Base-by-base conservation (phyloP, 2,329 filamentous ascomycete genomes). In the Arthrobotrys conoides region DNA sequence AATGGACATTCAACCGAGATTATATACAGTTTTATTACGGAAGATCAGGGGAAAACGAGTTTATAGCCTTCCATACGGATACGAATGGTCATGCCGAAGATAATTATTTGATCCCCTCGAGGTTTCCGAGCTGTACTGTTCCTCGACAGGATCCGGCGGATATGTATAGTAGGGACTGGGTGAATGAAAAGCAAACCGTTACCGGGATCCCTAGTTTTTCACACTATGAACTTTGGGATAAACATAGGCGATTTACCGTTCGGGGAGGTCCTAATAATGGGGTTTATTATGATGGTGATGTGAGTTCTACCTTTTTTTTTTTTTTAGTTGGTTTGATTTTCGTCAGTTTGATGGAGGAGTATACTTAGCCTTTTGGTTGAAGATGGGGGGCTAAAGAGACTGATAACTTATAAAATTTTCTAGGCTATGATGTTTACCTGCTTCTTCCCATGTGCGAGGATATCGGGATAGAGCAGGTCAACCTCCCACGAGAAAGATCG, bases 11-110 rank as follows among this genome's bases (percentile, higher is more conserved):
- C n/a, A 14, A 36, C 10, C 22, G 67, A 33, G 41, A 51, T 16
- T 71, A 71, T 20, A 63, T 71, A 0, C 67, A 71, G 6, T 71
- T 71, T 14, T 71, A 63, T 16, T 36, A 51, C 20, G 67, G 67
- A 9, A 1, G 10, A 22, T 5, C 16, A 12, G 55, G 49, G 5
- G 30, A 51, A 4, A 1, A 10, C 9, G 53, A 12, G 53, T 38
- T 36, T 59, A 2, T 51, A 14, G 44, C 44, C 1, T 71, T 63
- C 18, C 67, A 71, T 64, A 71, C 67, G 14, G 67, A 71, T 24
- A 27, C 22, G 6, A 71, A 71, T n/a, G 67, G 55, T 8, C 22
- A 53, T 41, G 24, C 55, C 9, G 18, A 38, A 14, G 55, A 71
- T 48, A 44, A 63, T 24, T 71, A 71, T 24, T 49, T 48, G 18